A percentile compares a stretch with the other conserved stretches of the same genome.
Evolutionary conservation across 176 grass and related monocot genomes (phyloP).

Genomic region (Echinochloa phyllopogon): DNA sequence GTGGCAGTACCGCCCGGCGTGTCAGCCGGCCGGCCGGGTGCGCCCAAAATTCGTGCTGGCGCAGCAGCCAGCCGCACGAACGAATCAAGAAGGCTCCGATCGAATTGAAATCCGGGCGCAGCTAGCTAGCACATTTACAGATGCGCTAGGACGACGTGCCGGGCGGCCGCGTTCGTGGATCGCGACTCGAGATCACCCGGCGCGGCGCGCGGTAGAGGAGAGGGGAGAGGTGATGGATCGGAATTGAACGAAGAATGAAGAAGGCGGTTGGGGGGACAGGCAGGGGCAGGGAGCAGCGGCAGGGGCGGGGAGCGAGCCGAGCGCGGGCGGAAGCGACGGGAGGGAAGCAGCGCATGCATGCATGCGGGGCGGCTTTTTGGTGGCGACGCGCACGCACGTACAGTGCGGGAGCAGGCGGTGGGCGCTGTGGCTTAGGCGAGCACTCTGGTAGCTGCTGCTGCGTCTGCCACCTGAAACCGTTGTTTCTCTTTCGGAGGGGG

Average conservation of each 20-base stretch:
- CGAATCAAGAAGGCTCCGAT: not conserved
- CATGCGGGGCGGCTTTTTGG: not conserved
- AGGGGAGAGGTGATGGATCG: too few relatives aligned
- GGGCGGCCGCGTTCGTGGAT: too few relatives aligned
- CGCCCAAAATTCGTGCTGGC: not conserved
- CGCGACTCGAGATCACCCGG: too few relatives aligned
- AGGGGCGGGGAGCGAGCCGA: too few relatives aligned
- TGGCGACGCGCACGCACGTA: too few relatives aligned
- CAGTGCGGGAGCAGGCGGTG: conserved; percentile 37
- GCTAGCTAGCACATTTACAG: not conserved
- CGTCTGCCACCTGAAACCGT: conserved; percentile 57
- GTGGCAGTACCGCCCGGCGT: not conserved
- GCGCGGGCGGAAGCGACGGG: not conserved
- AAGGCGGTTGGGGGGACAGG: not conserved
- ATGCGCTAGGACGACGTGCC: not conserved
- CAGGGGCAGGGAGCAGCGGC: not conserved
- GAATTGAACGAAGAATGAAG: not conserved
- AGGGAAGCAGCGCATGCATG: not conserved
- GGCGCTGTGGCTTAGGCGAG: conserved; percentile 57
- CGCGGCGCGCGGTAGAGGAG: too few relatives aligned
- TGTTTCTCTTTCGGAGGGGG: conserved; percentile 32
- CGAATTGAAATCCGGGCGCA: not conserved
- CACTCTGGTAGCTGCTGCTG: not conserved
- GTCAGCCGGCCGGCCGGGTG: not conserved
- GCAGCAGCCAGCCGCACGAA: not conserved